These are phyloP conservation scores for Podospora comata DNA, from an alignment of 495 filamentous ascomycete species.

Conservation along the genomic window DNA sequence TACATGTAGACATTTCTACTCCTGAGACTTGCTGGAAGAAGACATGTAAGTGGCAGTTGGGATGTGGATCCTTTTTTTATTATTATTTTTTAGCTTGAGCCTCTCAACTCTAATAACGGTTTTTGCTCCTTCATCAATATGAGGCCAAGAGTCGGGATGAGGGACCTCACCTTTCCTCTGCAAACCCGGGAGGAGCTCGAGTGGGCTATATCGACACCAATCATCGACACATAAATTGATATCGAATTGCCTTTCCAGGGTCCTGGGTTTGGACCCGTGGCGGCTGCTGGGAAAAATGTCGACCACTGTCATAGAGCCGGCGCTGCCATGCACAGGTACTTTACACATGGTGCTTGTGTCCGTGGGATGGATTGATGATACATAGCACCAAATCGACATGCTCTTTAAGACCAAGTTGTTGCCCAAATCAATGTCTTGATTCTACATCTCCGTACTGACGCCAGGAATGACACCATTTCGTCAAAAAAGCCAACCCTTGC, in stretches of 20 bases:
- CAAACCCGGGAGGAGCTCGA: no score
- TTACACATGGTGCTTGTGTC: slow-evolving; percentile 1
- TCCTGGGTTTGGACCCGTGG: background rate
- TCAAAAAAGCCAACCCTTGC: background rate
- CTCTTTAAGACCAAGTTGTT: background rate
- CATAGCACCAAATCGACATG: background rate
- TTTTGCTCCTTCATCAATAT: background rate
- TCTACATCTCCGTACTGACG: background rate
- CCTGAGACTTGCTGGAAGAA: background rate
- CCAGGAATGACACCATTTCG: background rate
- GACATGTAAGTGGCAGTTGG: background rate
- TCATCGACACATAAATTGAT: slow-evolving; percentile 1
- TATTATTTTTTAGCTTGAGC: background rate
- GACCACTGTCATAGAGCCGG: background rate
- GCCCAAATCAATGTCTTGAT: background rate
- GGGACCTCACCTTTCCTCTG: background rate
- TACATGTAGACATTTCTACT: background rate
- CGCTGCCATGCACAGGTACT: background rate
- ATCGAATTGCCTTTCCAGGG: background rate
- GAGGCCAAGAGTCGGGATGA: background rate
- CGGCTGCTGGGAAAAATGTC: background rate
- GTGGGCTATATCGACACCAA: background rate
- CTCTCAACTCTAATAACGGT: background rate
- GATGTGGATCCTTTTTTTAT: background rate
- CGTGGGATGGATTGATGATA: background rate